Evolutionary conservation across 176 grass and related monocot genomes (phyloP), one percentile per base, ranked within the genome.

Genomic region (Sorghum bicolor): DNA sequence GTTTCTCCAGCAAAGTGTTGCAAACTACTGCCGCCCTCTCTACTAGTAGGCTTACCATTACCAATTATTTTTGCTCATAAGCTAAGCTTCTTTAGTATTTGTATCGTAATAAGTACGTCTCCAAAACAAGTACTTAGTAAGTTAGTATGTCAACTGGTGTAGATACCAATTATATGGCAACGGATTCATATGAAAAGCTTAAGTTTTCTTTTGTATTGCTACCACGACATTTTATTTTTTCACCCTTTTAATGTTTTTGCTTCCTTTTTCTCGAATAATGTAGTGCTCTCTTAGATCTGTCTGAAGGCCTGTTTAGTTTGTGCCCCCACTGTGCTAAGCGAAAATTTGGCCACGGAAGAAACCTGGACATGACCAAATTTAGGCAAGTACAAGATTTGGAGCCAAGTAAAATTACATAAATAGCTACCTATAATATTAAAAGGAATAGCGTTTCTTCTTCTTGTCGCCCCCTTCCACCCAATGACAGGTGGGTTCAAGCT

Each of bases 11-110:
- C 34, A 29, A 50, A 14, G 47, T 37, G 9, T 40, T 33, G 80
- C 60, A 75, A 30, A 68, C 68, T 45, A 76, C 29, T 81, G 20
- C 50, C 58, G 57, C 67, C 25, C 20, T 75, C 9, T 69, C 45
- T 81, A 75, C 69, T 83, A 80, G 70, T 53, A 70, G 39, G 33
- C 9, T 70, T 28, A 30, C 22, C n/a, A 68, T 70, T 28, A 30
- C 22, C n/a, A 68, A 62, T 22, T 53, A 1, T 88, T 32, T 83
- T 30, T 74, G 24, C 70, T 75, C 63, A 12, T 79, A 82, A 29
- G 62, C n/a, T 83, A 82, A 36, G 69, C 9, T 26, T 71, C 31
- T 70, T 63, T 53, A 60, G 6, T 64, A 58, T 29, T 58, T 43
- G 17, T 70, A 55, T 67, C 4, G 7, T 29, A 67, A 17, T n/a